Percentiles rank a stretch among this genome's conserved stretches.
Conservation (phyloP, 2,329 filamentous ascomycete genomes). For the Westerdykella sp. region DNA sequence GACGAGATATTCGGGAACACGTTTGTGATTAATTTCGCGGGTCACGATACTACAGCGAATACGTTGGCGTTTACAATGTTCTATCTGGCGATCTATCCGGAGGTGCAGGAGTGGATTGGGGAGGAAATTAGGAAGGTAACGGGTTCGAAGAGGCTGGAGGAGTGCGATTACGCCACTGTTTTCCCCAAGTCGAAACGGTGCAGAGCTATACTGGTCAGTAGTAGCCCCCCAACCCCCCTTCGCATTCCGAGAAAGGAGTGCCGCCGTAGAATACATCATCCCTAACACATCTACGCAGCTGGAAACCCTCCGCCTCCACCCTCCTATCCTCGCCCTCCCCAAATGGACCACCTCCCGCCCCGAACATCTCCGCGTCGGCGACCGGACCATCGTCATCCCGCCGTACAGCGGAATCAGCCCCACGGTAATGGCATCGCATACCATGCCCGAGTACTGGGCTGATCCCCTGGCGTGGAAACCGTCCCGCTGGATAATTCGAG, state of each 20-base stretch:
- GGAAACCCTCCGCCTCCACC: constrained; percentile 42
- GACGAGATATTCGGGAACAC: constrained; percentile 47
- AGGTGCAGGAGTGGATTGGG: constrained; percentile 43
- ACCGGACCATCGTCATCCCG: constrained; percentile 5
- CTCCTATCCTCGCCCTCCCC: constrained; percentile 24
- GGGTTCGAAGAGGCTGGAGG: constrained; percentile 14
- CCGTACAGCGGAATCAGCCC: constrained; percentile 8
- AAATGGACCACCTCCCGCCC: constrained; percentile 22
- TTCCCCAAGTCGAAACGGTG: constrained; percentile 42
- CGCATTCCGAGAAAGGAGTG: too few relatives aligned
- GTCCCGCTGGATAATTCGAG: constrained; percentile 20
- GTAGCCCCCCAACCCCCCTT: neutral
- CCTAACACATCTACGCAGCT: constrained; percentile 20
- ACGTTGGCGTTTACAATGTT: constrained; percentile 40
- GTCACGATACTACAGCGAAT: constrained; percentile 48
- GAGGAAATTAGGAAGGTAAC: constrained; percentile 34
- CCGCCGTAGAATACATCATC: too few relatives aligned
- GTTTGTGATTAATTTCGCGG: constrained; percentile 47
- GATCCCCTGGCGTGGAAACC: constrained; percentile 23
- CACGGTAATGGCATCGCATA: constrained; percentile 22
- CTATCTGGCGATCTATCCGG: constrained; percentile 42
- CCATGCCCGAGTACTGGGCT: constrained; percentile 28
- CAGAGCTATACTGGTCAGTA: constrained; percentile 25
- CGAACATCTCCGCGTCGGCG: constrained; percentile 1
- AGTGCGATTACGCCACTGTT: constrained; percentile 31